These are phyloP conservation scores for Arachis monticola DNA, from an alignment of 331 rosid genomes.

Conservation along the genomic window DNA sequence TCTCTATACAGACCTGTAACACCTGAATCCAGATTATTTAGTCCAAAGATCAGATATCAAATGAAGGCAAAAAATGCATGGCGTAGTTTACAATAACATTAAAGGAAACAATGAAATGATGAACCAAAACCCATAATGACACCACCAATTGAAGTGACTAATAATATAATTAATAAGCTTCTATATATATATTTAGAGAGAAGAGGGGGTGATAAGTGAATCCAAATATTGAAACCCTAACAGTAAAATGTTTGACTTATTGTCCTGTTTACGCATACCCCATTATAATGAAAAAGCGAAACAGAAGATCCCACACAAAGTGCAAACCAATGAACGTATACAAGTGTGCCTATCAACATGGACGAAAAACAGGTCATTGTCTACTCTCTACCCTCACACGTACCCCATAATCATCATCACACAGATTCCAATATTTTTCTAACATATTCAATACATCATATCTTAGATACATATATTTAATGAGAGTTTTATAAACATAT, in stretches of 20 bases:
- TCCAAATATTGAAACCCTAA: conserved; percentile 50
- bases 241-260: conserved; percentile 47
- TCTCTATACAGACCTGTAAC: too few species aligned
- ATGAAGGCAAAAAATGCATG: too few species aligned
- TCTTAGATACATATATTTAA: too few species aligned
- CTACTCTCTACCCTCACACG: background rate
- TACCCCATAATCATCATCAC: too few species aligned
- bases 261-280: background rate
- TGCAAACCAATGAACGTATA: conserved; percentile 45
- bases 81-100: background rate
- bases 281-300: background rate
- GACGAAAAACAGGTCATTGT: conserved; percentile 45
- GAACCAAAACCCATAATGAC: conserved; percentile 20
- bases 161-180: background rate
- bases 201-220: conserved; percentile 54
- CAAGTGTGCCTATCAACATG: conserved; percentile 44
- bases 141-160: background rate
- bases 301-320: conserved; percentile 29
- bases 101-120: background rate
- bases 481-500: too few species aligned
- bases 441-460: too few species aligned
- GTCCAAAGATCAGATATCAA: too few species aligned
- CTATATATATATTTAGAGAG: background rate
- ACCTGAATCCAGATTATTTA: too few species aligned
- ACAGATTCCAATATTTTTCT: too few species aligned